Evolutionary conservation across 2,329 filamentous ascomycete genomes (phyloP).

Genomic region (Botrytis byssoidea): DNA sequence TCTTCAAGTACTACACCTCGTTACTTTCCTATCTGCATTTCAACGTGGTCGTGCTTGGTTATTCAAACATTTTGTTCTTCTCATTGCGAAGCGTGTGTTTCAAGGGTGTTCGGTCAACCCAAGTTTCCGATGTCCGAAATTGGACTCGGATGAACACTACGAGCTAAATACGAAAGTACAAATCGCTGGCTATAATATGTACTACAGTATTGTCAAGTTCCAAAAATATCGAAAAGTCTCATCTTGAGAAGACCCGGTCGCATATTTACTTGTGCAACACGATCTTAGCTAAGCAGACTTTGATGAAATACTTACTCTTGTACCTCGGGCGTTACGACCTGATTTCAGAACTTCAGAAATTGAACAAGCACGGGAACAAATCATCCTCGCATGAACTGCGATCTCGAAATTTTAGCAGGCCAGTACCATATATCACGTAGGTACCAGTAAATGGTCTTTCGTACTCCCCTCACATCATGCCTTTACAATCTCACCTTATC

Average conservation of each 20-base stretch:
- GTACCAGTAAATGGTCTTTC: not conserved
- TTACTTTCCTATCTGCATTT: slow-evolving; percentile 8
- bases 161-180: not conserved
- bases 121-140: slow-evolving; percentile 9
- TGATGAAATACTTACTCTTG: not conserved
- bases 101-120: slow-evolving; percentile 8
- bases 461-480: not conserved
- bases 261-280: not conserved
- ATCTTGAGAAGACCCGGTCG: not conserved
- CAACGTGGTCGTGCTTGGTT: slow-evolving; percentile 16
- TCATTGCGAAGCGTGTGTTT: slow-evolving; percentile 1
- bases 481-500: slow-evolving; percentile 17
- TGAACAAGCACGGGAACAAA: not conserved
- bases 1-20: slow-evolving; percentile 19
- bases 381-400: not conserved
- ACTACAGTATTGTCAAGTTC: not conserved
- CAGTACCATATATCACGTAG: not conserved
- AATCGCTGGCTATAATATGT: not conserved
- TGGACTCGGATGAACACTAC: not conserved
- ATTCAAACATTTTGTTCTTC: slow-evolving; percentile 3
- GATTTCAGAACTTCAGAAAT: not conserved
- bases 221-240: not conserved
- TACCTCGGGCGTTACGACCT: not conserved
- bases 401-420: not conserved
- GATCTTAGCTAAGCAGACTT: not conserved